Conservation (phyloP, 108 stramenopile genomes). For the Cylindrotheca fusiformis region DNA sequence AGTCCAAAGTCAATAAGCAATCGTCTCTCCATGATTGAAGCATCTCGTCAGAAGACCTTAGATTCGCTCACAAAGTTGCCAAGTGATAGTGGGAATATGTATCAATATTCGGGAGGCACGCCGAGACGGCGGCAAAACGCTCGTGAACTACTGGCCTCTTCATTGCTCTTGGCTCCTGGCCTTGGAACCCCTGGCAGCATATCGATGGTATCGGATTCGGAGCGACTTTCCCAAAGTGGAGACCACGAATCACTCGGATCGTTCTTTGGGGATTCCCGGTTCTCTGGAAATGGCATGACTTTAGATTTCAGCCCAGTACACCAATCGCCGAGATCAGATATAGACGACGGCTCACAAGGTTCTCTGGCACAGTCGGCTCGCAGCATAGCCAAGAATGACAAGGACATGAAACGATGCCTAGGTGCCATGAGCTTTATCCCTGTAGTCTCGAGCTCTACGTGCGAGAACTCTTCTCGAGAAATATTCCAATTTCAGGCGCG, state of each 20-base stretch:
- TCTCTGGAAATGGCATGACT: neutral
- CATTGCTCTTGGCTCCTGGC: slow-evolving; percentile 33
- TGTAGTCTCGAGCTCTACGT: slow-evolving; percentile 27
- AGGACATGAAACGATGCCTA: slow-evolving; percentile 35
- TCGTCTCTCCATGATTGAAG: slow-evolving; percentile 68
- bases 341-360: neutral
- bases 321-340: neutral
- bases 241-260: slow-evolving; percentile 23
- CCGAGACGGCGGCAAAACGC: neutral
- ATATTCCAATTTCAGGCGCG: slow-evolving; percentile 43
- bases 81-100: slow-evolving; percentile 7
- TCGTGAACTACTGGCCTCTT: slow-evolving; percentile 19
- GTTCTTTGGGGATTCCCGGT: neutral
- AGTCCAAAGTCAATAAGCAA: slow-evolving; percentile 76
- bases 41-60: slow-evolving; percentile 42
- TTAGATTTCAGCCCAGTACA: neutral
- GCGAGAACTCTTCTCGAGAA: slow-evolving; percentile 5
- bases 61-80: slow-evolving; percentile 13
- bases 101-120: slow-evolving; percentile 18
- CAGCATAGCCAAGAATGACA: neutral
- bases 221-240: slow-evolving; percentile 9
- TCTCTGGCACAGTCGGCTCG: neutral
- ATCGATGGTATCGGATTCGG: slow-evolving; percentile 21
- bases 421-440: slow-evolving; percentile 79
- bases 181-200: slow-evolving; percentile 18